phyloP scores from a whole-genome alignment of 441 rosid genomes.

The Manihot esculenta region DNA sequence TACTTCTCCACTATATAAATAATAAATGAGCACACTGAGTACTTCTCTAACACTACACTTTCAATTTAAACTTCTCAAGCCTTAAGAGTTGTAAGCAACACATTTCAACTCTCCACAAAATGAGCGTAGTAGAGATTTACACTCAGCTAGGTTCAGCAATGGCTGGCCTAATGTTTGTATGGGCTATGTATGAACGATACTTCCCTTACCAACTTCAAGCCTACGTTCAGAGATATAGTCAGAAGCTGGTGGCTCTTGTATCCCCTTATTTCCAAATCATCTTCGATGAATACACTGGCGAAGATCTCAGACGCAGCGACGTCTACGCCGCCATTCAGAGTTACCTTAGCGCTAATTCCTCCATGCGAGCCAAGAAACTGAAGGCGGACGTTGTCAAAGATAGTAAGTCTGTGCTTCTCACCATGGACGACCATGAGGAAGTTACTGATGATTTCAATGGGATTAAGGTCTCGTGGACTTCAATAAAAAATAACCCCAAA shows the following conservation, averaged over 20 bases:
- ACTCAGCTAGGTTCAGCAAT: conserved; percentile 12
- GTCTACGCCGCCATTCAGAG: conserved; percentile 5
- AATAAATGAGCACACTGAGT: no score
- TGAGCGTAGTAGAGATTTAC: background rate
- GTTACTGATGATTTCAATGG: conserved; percentile 19
- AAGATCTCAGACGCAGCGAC: conserved; percentile 6
- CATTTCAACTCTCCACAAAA: background rate
- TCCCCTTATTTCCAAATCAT: conserved; percentile 18
- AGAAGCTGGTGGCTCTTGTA: background rate
- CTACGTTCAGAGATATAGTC: background rate
- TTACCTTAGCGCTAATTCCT: conserved; percentile 17
- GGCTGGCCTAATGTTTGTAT: conserved; percentile 17
- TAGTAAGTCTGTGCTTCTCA: conserved; percentile 12
- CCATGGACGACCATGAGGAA: conserved; percentile 26
- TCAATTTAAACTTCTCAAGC: no score
- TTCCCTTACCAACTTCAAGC: background rate
- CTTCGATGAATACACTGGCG: conserved; percentile 17
- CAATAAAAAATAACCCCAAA: background rate
- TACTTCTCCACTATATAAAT: no score
- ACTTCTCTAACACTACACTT: no score
- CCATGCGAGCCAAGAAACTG: conserved; percentile 20
- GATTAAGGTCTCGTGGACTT: conserved; percentile 23
- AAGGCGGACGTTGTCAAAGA: conserved; percentile 18
- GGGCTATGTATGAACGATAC: conserved; percentile 11
- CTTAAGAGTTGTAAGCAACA: no score